These are phyloP conservation scores for Mediolabrus comicus DNA, from an alignment of 108 stramenopile genomes.

Conservation along the genomic window DNA sequence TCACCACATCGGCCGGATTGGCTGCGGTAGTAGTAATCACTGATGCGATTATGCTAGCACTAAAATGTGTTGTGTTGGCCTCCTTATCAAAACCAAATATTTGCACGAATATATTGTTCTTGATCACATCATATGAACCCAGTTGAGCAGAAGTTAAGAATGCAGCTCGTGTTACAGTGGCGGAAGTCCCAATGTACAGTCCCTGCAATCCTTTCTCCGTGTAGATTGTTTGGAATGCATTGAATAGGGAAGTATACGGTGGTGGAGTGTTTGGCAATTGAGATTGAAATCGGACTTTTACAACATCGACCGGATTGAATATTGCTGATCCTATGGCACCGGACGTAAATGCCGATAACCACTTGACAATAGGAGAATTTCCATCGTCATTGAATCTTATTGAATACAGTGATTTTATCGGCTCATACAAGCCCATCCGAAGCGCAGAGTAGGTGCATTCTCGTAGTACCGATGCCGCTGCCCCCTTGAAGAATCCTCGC, in stretches of 20 bases:
- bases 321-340: conserved; percentile 30
- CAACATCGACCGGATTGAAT: conserved; percentile 24
- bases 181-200: conserved; percentile 20
- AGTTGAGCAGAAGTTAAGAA: conserved; percentile 28
- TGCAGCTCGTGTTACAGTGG: conserved; percentile 22
- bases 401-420: conserved; percentile 14
- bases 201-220: conserved; percentile 9
- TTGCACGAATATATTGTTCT: conserved; percentile 26
- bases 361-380: conserved; percentile 31
- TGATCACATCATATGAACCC: conserved; percentile 30
- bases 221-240: conserved; percentile 20
- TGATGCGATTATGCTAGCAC: conserved; percentile 18
- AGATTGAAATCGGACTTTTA: conserved; percentile 30
- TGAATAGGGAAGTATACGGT: conserved; percentile 12
- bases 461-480: conserved; percentile 15
- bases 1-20: conserved; percentile 29
- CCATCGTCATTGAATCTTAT: conserved; percentile 1
- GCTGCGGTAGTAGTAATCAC: conserved; percentile 27
- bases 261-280: neutral
- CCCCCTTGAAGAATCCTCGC: conserved; percentile 26
- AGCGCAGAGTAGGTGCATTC: conserved; percentile 25
- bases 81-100: conserved; percentile 15
- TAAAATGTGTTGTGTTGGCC: conserved; percentile 13
- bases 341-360: conserved; percentile 21
- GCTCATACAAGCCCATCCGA: conserved; percentile 34